A percentile compares a stretch with the other conserved stretches of the same genome.
Conservation (phyloP, 768 basidiomycete genomes). For the Sarcodon aspratus region DNA sequence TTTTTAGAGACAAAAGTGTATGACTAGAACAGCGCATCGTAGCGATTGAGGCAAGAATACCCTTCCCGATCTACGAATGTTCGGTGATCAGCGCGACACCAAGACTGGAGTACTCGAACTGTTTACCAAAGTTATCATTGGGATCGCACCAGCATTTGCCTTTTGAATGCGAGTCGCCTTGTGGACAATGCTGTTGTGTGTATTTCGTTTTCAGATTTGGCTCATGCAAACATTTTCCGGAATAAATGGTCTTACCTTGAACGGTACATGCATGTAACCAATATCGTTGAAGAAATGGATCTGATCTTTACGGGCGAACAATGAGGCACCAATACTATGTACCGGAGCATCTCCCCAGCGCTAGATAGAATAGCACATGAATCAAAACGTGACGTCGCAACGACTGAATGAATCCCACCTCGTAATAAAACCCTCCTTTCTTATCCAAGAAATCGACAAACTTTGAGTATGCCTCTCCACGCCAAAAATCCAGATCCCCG, state of each 20-base stretch:
- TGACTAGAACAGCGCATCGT: constrained; percentile 45
- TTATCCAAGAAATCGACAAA: constrained; percentile 48
- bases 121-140: constrained; percentile 61
- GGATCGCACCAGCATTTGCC: constrained; percentile 86
- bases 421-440: constrained; percentile 49
- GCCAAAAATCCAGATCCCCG: constrained; percentile 45
- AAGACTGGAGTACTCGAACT: background rate
- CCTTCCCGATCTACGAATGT: constrained; percentile 53
- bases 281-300: constrained; percentile 95
- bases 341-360: constrained; percentile 91
- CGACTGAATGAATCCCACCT: constrained; percentile 19
- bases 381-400: background rate
- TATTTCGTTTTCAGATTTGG: background rate
- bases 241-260: constrained; percentile 20
- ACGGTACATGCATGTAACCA: constrained; percentile 84
- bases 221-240: background rate
- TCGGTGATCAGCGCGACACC: constrained; percentile 3
- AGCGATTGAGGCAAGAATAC: constrained; percentile 83
- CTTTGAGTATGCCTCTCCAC: constrained; percentile 40
- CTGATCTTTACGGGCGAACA: constrained; percentile 82
- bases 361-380: constrained; percentile 19
- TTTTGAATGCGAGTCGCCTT: constrained; percentile 57
- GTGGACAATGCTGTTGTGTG: constrained; percentile 63
- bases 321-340: constrained; percentile 75
- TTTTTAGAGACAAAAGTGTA: background rate